phyloP scores from a whole-genome alignment of 73 alveolate species.

The Symbiodinium natans region DNA sequence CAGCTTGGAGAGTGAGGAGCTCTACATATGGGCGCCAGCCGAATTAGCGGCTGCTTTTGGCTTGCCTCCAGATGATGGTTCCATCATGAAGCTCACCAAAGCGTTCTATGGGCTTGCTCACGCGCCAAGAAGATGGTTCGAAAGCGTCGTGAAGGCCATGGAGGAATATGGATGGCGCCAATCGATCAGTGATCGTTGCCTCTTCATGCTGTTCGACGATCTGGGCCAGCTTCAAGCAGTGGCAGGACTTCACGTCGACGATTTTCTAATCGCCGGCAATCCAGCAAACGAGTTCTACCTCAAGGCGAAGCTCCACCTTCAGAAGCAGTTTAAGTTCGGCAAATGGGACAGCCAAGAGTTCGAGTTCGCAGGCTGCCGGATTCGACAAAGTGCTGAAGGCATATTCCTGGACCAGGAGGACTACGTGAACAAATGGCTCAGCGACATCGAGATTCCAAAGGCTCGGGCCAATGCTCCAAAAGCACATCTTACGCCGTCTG shows the following conservation, averaged over 20 bases:
- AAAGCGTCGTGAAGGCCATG: background rate
- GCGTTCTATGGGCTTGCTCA: constrained; percentile 16
- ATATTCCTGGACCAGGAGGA: background rate
- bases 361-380: background rate
- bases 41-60: background rate
- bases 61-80: background rate
- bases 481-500: background rate
- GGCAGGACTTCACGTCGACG: background rate
- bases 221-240: background rate
- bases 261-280: background rate
- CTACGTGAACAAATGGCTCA: background rate
- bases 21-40: background rate
- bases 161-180: background rate
- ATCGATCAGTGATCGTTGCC: background rate
- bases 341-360: background rate
- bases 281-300: background rate
- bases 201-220: background rate
- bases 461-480: background rate
- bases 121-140: constrained; percentile 4
- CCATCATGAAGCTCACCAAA: background rate
- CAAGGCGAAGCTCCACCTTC: background rate
- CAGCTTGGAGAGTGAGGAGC: background rate
- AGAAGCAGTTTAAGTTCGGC: background rate
- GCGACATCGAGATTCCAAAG: background rate
- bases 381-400: background rate